Evolutionary conservation across 2,329 filamentous ascomycete genomes (phyloP).

Genomic region (Scedosporium aurantiacum): DNA sequence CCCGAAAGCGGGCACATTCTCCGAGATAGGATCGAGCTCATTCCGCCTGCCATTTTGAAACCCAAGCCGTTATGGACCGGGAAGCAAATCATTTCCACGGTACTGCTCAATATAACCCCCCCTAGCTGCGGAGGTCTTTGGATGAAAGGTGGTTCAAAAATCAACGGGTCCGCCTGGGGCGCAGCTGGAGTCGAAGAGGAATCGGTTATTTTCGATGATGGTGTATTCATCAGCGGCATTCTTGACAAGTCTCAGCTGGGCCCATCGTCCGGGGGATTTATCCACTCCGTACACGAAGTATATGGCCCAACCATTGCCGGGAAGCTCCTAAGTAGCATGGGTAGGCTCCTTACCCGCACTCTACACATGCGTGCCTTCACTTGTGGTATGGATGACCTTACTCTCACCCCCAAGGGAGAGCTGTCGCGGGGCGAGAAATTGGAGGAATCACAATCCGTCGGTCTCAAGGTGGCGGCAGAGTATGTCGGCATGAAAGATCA

Average conservation of each 20-base stretch:
- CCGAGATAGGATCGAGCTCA: conserved; percentile 67
- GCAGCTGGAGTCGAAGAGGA: conserved; percentile 60
- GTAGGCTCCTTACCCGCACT: conserved; percentile 77
- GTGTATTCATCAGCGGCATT: conserved; percentile 81
- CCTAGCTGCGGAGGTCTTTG: conserved; percentile 64
- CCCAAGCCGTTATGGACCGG: conserved; percentile 82
- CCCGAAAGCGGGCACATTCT: conserved; percentile 86
- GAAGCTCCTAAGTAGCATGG: conserved; percentile 78
- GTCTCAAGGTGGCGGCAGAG: conserved; percentile 68
- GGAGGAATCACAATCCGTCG: conserved; percentile 54
- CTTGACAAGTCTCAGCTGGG: conserved; percentile 94
- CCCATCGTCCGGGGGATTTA: conserved; percentile 71
- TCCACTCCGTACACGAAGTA: conserved; percentile 87
- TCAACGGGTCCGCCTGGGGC: conserved; percentile 72
- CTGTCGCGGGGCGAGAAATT: conserved; percentile 57
- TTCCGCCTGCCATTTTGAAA: conserved; percentile 73
- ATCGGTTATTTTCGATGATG: conserved; percentile 69
- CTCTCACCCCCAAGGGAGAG: conserved; percentile 73
- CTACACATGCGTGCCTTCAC: conserved; percentile 92
- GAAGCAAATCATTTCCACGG: conserved; percentile 88
- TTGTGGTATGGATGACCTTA: conserved; percentile 93
- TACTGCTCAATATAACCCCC: conserved; percentile 85
- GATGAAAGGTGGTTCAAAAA: conserved; percentile 68
- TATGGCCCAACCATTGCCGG: conserved; percentile 84
- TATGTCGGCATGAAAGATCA: conserved; percentile 74